Evolutionary conservation across 257 asterid genomes (phyloP).

Genomic region (Ehretia macrophylla): DNA sequence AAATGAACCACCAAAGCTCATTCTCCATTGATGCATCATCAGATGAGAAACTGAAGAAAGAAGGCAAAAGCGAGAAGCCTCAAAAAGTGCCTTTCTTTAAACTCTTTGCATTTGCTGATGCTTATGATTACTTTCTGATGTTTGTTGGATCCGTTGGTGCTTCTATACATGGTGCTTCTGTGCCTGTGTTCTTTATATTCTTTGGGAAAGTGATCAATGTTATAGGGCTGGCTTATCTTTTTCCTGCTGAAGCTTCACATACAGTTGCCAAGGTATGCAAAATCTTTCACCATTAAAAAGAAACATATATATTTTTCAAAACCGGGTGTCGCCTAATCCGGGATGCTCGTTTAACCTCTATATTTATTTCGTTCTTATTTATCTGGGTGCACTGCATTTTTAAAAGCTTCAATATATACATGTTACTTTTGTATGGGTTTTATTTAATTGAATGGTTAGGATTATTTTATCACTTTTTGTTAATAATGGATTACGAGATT

Average conservation of each 20-base stretch:
- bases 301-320: not conserved
- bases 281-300: not conserved
- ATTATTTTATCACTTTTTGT: too few relatives aligned
- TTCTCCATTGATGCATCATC: constrained; percentile 11
- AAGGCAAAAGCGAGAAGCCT: constrained; percentile 1
- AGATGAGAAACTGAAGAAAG: constrained; percentile 13
- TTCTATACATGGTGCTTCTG: constrained; percentile 91
- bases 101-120: constrained; percentile 71
- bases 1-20: constrained; percentile 11
- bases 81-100: constrained; percentile 42
- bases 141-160: constrained; percentile 74
- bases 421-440: too few relatives aligned
- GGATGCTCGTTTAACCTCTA: too few relatives aligned
- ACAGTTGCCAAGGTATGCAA: constrained; percentile 61
- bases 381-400: too few relatives aligned
- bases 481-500: too few relatives aligned
- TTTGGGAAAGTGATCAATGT: constrained; percentile 82
- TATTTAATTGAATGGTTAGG: too few relatives aligned
- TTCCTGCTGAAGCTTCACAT: constrained; percentile 77
- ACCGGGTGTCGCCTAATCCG: too few relatives aligned
- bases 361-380: too few relatives aligned
- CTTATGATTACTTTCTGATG: constrained; percentile 72
- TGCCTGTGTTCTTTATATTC: constrained; percentile 93
- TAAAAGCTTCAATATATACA: too few relatives aligned
- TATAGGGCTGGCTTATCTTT: constrained; percentile 82